Base-by-base conservation (phyloP, 1,284 basidiomycete species). In the Phellopilus nigrolimitatus region DNA sequence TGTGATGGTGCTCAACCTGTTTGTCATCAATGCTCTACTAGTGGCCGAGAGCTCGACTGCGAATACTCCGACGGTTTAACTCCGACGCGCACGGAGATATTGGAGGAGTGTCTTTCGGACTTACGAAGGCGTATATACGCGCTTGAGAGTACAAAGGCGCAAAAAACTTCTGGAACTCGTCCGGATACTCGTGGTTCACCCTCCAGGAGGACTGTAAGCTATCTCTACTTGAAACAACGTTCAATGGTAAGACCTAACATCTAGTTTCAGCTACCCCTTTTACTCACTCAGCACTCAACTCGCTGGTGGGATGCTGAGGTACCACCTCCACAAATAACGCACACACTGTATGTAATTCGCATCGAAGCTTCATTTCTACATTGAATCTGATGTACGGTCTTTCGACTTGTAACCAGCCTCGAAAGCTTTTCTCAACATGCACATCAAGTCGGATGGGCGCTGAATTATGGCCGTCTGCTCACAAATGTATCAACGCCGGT, bases 1-100 rank as follows among this genome's bases (percentile, higher is more conserved):
- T 73, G 71, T 33, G 71, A 74, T 47, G 72, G 72, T 2, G 34
- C 44, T 1, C 64, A 67, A 30, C 73, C 73, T 0, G 55, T 66
- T 13, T 73, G 71, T 45, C 59, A 62, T 1, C 68, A 65, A 37
- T 73, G 71, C 51, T 50, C 62, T 40, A 59, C 63, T 3, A 62
- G 64, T 1, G 66, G 68, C 21, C 61, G 69, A 9, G 55, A 55
- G 13, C 65, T 66, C 1, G 73, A 72, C 36, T 73, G 71, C 56
- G 69, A 74, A 60, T 75, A 73, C 51, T 62, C 64, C 0, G 69
- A 72, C 38, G 63, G 62, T 9, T 60, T 60, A 27, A 61, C 60
- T 10, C 63, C 61, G 17, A 59, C 70, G 0, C 64, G 69, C 10
- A 70, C 64, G 0, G 53, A 72, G 51, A 61, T 61, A 4, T 51